phyloP scores from a whole-genome alignment of 129 eudicot genomes.

The Chrysanthemum makinoi region DNA sequence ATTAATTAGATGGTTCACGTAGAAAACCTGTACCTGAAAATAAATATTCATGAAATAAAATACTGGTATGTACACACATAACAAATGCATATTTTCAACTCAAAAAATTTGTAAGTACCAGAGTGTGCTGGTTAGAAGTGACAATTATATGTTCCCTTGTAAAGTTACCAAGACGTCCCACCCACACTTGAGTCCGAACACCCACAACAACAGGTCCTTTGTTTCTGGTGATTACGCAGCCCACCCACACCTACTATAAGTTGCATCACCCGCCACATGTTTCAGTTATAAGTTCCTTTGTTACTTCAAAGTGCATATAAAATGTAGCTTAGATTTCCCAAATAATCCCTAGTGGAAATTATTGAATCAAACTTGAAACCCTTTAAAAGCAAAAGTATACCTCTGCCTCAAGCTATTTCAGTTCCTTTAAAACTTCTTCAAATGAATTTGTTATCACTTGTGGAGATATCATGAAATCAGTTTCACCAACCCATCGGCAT shows the following conservation, averaged over 20 bases:
- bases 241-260: conserved; percentile 99
- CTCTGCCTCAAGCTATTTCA: too few relatives aligned
- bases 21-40: too few relatives aligned
- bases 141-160: conserved; percentile 79
- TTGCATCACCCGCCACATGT: conserved; percentile 90
- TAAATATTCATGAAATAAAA: too few relatives aligned
- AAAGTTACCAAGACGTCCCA: too few relatives aligned
- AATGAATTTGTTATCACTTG: conserved; percentile 73
- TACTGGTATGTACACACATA: too few relatives aligned
- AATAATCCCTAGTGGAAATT: too few relatives aligned
- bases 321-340: too few relatives aligned
- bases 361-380: too few relatives aligned
- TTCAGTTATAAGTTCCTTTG: conserved; percentile 82
- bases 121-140: background rate
- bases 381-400: too few relatives aligned
- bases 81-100: background rate
- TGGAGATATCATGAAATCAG: conserved; percentile 77
- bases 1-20: too few relatives aligned
- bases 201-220: conserved; percentile 93
- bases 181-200: conserved; percentile 97
- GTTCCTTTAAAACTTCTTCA: conserved; percentile 80
- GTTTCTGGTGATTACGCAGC: conserved; percentile 87
- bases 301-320: conserved; percentile 97
- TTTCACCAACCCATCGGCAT: conserved; percentile 76
- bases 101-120: background rate